A percentile compares a stretch with the other conserved stretches of the same genome.
Conservation (phyloP, 768 basidiomycete genomes). For the Tulasnella calospora region DNA sequence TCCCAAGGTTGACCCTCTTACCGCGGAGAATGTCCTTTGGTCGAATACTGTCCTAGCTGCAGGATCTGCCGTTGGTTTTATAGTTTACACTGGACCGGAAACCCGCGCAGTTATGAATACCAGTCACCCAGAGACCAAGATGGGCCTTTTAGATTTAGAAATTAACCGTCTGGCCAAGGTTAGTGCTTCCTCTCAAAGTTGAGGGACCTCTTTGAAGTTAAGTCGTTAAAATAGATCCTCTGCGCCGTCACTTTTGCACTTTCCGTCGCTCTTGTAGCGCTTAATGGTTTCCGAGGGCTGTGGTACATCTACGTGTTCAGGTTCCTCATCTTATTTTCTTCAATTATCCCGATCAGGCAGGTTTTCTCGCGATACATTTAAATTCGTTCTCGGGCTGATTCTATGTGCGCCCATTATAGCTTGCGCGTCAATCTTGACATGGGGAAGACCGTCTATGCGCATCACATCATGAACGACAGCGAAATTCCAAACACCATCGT, state of each 20-base stretch:
- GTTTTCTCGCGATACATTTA: slow-evolving; percentile 32
- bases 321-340: slow-evolving; percentile 96
- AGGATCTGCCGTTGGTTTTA: slow-evolving; percentile 85
- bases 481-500: slow-evolving; percentile 97
- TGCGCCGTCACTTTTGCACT: slow-evolving; percentile 91
- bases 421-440: slow-evolving; percentile 98
- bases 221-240: slow-evolving; percentile 57
- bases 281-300: slow-evolving; percentile 91
- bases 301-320: slow-evolving; percentile 97
- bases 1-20: slow-evolving; percentile 71
- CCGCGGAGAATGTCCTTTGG: slow-evolving; percentile 95
- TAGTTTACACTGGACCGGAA: slow-evolving; percentile 91
- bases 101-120: slow-evolving; percentile 99
- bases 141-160: slow-evolving; percentile 86
- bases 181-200: slow-evolving; percentile 17
- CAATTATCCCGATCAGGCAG: slow-evolving; percentile 97
- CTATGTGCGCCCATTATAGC: slow-evolving; percentile 41
- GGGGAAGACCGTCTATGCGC: slow-evolving; percentile 98
- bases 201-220: not conserved
- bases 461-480: slow-evolving; percentile 86
- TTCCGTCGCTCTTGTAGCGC: slow-evolving; percentile 84
- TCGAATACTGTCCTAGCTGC: slow-evolving; percentile 96
- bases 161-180: slow-evolving; percentile 96
- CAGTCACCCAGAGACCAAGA: slow-evolving; percentile 91
- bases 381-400: slow-evolving; percentile 2